phyloP scores from a whole-genome alignment of 768 basidiomycete species.

The Tubosaeta brunneosetosa region DNA sequence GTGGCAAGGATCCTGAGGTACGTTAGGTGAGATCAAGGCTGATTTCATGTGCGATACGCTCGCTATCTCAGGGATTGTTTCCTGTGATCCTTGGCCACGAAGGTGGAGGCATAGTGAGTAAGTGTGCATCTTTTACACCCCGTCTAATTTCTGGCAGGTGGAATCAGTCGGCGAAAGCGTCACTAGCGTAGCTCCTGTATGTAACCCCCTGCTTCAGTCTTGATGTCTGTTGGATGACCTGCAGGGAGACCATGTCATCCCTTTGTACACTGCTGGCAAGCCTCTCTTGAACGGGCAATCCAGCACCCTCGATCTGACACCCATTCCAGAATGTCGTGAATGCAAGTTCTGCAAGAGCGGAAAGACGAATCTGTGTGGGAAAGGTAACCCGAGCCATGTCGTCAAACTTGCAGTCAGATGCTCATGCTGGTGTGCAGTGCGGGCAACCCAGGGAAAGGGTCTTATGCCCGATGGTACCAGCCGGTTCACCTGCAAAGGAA shows the following conservation, averaged over 20 bases:
- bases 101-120: slow-evolving; percentile 80
- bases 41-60: slow-evolving; percentile 1
- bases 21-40: slow-evolving; percentile 8
- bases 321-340: slow-evolving; percentile 72
- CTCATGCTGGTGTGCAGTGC: slow-evolving; percentile 47
- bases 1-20: slow-evolving; percentile 94
- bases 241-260: slow-evolving; percentile 93
- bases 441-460: slow-evolving; percentile 90
- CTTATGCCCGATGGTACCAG: slow-evolving; percentile 87
- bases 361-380: slow-evolving; percentile 98
- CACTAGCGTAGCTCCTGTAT: slow-evolving; percentile 60
- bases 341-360: slow-evolving; percentile 99
- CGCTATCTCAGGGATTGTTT: slow-evolving; percentile 63
- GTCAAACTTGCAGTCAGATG: not conserved
- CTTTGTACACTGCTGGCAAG: slow-evolving; percentile 90
- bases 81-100: slow-evolving; percentile 94
- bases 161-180: slow-evolving; percentile 98
- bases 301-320: not conserved
- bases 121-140: not conserved
- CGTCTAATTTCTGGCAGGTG: slow-evolving; percentile 49
- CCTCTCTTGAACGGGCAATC: not conserved
- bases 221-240: not conserved
- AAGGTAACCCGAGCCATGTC: slow-evolving; percentile 45
- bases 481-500: slow-evolving; percentile 87
- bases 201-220: slow-evolving; percentile 10